These are phyloP conservation scores for Penstemon newberryi DNA, from an alignment of 257 asterid species.

Conservation along the genomic window DNA sequence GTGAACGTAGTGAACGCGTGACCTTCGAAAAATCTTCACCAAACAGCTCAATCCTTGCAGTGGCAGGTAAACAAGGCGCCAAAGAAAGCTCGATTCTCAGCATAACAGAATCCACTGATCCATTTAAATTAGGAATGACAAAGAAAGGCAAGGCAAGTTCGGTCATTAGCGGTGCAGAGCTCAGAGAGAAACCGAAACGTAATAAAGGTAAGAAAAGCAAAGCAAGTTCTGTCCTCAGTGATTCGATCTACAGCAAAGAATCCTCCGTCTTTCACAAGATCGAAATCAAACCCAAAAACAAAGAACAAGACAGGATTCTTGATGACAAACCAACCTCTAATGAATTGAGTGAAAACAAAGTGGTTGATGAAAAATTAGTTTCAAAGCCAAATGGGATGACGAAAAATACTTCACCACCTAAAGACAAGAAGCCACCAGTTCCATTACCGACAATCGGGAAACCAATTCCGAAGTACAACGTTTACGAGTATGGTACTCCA, in stretches of 20 bases:
- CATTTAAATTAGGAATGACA: constrained; percentile 7
- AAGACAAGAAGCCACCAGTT: constrained; percentile 17
- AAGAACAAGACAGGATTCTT: neutral
- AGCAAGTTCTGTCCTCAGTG: constrained; percentile 59
- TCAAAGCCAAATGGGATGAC: constrained; percentile 15
- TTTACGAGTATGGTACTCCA: constrained; percentile 32
- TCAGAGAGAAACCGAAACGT: constrained; percentile 40
- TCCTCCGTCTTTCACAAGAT: constrained; percentile 33
- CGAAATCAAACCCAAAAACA: constrained; percentile 7
- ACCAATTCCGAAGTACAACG: constrained; percentile 33
- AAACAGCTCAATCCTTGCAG: constrained; percentile 40
- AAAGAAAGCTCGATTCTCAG: constrained; percentile 66
- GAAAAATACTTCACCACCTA: constrained; percentile 21
- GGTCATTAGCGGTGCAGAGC: constrained; percentile 61
- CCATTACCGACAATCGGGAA: constrained; percentile 28
- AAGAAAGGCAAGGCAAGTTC: constrained; percentile 74
- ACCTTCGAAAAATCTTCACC: constrained; percentile 42
- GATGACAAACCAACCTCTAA: neutral
- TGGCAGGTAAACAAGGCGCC: constrained; percentile 30
- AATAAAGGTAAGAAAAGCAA: constrained; percentile 39
- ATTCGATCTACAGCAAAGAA: constrained; percentile 56
- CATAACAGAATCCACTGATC: constrained; percentile 47
- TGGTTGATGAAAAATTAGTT: constrained; percentile 39
- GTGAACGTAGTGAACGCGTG: constrained; percentile 66
- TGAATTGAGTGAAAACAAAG: constrained; percentile 22